A percentile compares a stretch with the other conserved stretches of the same genome.
Conservation (phyloP, 2,329 filamentous ascomycete species). For the Cordyceps pruinosa region DNA sequence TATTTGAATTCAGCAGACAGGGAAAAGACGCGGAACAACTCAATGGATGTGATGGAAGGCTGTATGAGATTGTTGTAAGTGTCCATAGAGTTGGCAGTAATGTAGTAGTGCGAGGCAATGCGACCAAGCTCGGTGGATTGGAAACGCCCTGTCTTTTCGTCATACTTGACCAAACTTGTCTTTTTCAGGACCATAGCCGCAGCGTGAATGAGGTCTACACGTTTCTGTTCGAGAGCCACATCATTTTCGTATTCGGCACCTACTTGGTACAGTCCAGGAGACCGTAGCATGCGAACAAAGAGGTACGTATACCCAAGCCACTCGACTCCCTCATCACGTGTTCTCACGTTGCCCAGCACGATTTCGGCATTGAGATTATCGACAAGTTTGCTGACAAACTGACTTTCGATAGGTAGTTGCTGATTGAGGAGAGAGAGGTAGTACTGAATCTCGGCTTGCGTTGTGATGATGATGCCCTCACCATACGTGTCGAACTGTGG, state of each 20-base stretch:
- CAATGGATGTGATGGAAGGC: conserved; percentile 85
- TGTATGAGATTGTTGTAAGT: conserved; percentile 96
- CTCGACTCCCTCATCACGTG: conserved; percentile 91
- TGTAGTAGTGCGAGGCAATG: conserved; percentile 97
- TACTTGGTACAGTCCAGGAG: conserved; percentile 89
- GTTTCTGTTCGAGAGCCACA: conserved; percentile 84
- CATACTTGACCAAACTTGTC: conserved; percentile 86
- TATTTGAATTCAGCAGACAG: conserved; percentile 98
- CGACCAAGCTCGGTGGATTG: conserved; percentile 91
- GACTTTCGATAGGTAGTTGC: conserved; percentile 94
- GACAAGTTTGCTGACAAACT: conserved; percentile 84
- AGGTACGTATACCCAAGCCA: conserved; percentile 98
- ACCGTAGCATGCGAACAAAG: conserved; percentile 94
- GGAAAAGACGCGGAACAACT: conserved; percentile 93
- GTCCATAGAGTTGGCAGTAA: conserved; percentile 91
- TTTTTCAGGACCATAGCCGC: conserved; percentile 82
- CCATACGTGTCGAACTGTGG: conserved; percentile 97
- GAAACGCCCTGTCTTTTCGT: conserved; percentile 82
- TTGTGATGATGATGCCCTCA: conserved; percentile 97
- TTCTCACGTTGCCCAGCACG: conserved; percentile 87
- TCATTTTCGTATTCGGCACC: conserved; percentile 94
- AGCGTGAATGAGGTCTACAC: conserved; percentile 94
- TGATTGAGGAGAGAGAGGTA: conserved; percentile 95
- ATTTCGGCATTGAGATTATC: conserved; percentile 97
- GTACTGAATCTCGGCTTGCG: conserved; percentile 90